Base-by-base conservation (phyloP, 2,329 filamentous ascomycete species). In the Aureobasidium uvarum region DNA sequence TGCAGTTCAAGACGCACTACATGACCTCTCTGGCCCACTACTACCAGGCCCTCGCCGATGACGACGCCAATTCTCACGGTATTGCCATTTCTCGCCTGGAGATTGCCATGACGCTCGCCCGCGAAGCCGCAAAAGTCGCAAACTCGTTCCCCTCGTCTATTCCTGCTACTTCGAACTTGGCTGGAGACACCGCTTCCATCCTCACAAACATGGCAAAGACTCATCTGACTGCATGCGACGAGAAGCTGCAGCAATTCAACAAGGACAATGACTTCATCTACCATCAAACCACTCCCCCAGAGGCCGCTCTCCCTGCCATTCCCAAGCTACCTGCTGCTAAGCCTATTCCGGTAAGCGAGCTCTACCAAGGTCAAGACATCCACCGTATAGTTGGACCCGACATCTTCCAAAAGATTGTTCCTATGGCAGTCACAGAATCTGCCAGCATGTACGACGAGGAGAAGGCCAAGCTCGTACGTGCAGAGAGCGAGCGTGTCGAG, bases 191-290 rank as follows among this genome's bases (percentile, higher is more conserved):
- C 2, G 90, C 91, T 0, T 73, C 83, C 0, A 83, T 87, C 62
- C 79, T 99, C 41, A 81, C 86, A n/a, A 92, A 96, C 39, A 85
- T 96, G 69, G 88, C 91, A 18, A 96, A 92, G 75, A 86, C 92
- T 67, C 94, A 98, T 71, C 78, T 90, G 33, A 83, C 89, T 0
- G 89, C 86, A 38, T 89, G 96, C 3, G 90, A 96, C 74, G 90
- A 94, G 68, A 93, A 90, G 75, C 80, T 96, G 25, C 81, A 82
- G 20, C 88, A 91, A 67, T 83, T 93, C 58, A 83, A 85, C 70
- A 96, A 96, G 73, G 95, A 99, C 76, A 99, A 99, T 71, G 95
- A 99, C 75, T 98, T 95, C 77, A 96, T 99, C 74, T 99, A 99
- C 74, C 95, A 99, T 75, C 92, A 98, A 71, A 88, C 87, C 1